Percentiles rank a stretch among this genome's conserved stretches.
phyloP scores from a whole-genome alignment of 2,329 filamentous ascomycete species.

The Penicillium nordicum region DNA sequence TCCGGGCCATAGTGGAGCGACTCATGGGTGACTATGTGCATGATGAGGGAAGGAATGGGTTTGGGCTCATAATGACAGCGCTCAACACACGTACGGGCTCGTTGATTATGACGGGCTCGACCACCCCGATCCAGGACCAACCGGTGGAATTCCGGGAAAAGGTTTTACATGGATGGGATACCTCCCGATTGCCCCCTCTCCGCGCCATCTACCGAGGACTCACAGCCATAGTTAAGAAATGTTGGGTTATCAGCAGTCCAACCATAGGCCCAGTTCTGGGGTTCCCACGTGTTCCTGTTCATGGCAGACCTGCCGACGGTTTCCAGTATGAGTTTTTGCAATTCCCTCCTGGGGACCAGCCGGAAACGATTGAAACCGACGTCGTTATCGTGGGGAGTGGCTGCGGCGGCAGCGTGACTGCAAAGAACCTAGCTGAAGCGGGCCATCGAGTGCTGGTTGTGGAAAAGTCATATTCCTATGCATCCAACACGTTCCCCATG shows the following conservation, averaged over 20 bases:
- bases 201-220: slow-evolving; percentile 51
- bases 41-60: slow-evolving; percentile 46
- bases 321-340: slow-evolving; percentile 58
- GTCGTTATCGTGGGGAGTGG: slow-evolving; percentile 84
- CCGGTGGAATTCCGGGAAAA: slow-evolving; percentile 53
- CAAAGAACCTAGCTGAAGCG: slow-evolving; percentile 75
- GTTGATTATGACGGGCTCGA: slow-evolving; percentile 55
- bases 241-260: slow-evolving; percentile 53
- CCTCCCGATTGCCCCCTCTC: slow-evolving; percentile 51
- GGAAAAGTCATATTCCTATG: slow-evolving; percentile 77
- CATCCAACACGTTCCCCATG: slow-evolving; percentile 72
- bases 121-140: slow-evolving; percentile 54
- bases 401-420: slow-evolving; percentile 76
- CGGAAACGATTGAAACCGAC: slow-evolving; percentile 69
- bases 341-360: slow-evolving; percentile 50
- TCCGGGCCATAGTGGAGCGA: slow-evolving; percentile 49
- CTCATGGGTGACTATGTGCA: slow-evolving; percentile 50
- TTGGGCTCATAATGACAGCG: slow-evolving; percentile 52
- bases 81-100: slow-evolving; percentile 56
- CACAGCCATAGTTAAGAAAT: slow-evolving; percentile 48
- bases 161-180: slow-evolving; percentile 53
- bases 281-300: slow-evolving; percentile 53
- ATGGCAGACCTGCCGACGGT: slow-evolving; percentile 50
- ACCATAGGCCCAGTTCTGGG: slow-evolving; percentile 51
- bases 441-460: slow-evolving; percentile 74